Evolutionary conservation across 1,284 basidiomycete genomes (phyloP).

Genomic region (Ustilago xerochloae): DNA sequence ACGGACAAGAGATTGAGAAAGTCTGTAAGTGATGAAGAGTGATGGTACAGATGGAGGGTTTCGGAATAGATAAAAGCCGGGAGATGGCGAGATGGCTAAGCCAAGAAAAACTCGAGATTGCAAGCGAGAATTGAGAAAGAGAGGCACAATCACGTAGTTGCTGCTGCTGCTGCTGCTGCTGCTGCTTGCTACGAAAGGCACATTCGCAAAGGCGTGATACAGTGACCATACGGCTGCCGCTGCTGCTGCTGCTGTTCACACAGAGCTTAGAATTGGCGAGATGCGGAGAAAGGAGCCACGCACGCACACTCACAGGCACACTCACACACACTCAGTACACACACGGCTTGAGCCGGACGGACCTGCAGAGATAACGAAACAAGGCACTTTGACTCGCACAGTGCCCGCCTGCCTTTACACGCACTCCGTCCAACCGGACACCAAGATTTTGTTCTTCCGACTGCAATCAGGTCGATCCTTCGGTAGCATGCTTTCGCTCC

Average conservation of each 20-base stretch:
- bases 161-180: too few species aligned
- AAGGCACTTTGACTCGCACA: background rate
- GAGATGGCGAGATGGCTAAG: conserved; percentile 2
- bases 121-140: background rate
- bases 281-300: background rate
- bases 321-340: background rate
- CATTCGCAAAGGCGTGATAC: background rate
- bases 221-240: too few species aligned
- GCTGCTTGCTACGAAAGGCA: too few species aligned
- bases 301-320: background rate
- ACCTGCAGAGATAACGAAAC: conserved; percentile 29
- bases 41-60: background rate
- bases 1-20: too few species aligned
- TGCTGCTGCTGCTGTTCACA: too few species aligned
- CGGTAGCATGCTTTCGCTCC: too few species aligned
- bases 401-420: background rate
- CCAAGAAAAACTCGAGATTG: conserved; percentile 8
- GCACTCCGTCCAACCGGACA: too few species aligned
- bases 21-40: background rate
- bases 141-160: conserved; percentile 1
- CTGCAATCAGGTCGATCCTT: too few species aligned
- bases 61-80: background rate
- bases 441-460: too few species aligned
- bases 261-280: background rate
- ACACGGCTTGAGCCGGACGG: background rate